Evolutionary conservation across 169 alveolate genomes (phyloP), one percentile per base, ranked within the genome.

Genomic region (Eimeria maxima): DNA sequence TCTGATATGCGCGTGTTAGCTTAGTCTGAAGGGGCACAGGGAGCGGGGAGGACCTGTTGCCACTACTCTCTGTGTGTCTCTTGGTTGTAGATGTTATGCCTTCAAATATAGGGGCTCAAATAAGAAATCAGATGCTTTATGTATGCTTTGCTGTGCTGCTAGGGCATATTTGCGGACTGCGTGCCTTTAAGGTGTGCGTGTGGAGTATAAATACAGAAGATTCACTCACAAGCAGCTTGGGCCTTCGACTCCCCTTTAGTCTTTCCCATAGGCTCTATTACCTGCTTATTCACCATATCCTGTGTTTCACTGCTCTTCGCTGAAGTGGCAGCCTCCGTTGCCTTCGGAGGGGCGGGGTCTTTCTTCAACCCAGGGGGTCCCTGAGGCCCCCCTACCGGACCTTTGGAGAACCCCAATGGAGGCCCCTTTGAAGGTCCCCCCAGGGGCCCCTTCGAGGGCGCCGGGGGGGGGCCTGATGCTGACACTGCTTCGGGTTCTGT

Each of bases 341-440:
- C 76, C 33, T 67, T 67, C 33, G 76, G 33, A 27, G 22, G 76
- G 33, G 76, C 38, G 27, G 76, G 76, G 76, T 29, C 76, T 29
- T 67, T 67, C 76, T 67, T 67, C 76, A 27, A 22, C 33, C 76
- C 76, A 7, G 76, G 76, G 76, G 76, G 29, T n/a, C 74, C 74
- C 18, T 6, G 60, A 53, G 13, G 60, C 60, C 18, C 60, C 60
- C 13, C 13, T 13, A 13, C 60, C 42, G 74, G 74, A n/a, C n/a
- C n/a, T n/a, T n/a, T n/a, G n/a, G n/a, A n/a, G n/a, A n/a, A n/a
- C n/a, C 76, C 76, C 76, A 22, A 13, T 7, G 76, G 76, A 29
- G 76, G 76, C 33, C 76, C 76, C 27, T 29, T 29, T 74, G 53
- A n/a, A 16, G 45, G 50, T 20, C 22, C 84, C 84, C 53, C 24